A percentile compares a stretch with the other conserved stretches of the same genome.
phyloP scores from a whole-genome alignment of 176 grass and related monocot species.

The Olyra latifolia region DNA sequence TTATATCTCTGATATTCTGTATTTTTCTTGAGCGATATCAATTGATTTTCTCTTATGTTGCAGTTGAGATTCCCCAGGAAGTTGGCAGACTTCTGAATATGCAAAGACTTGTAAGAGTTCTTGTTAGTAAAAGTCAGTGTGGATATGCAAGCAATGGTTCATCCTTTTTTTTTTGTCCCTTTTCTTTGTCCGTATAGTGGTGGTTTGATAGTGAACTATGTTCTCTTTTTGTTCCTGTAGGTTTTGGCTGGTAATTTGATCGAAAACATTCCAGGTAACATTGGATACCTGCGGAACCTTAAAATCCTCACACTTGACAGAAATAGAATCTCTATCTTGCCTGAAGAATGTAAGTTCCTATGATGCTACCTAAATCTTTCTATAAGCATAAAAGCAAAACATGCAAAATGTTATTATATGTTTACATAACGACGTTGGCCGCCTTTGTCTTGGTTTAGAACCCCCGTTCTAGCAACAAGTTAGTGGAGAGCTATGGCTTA shows the following conservation, averaged over 20 bases:
- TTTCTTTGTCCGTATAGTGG: background rate
- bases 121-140: slow-evolving; percentile 28
- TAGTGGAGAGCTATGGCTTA: background rate
- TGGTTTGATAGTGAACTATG: slow-evolving; percentile 22
- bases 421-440: background rate
- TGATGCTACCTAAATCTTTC: background rate
- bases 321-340: slow-evolving; percentile 71
- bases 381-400: background rate
- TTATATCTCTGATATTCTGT: slow-evolving; percentile 12
- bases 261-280: slow-evolving; percentile 73
- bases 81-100: slow-evolving; percentile 70
- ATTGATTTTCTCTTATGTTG: slow-evolving; percentile 41
- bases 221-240: slow-evolving; percentile 53
- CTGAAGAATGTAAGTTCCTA: slow-evolving; percentile 90
- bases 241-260: slow-evolving; percentile 84
- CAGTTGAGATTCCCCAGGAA: slow-evolving; percentile 73
- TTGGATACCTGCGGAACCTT: slow-evolving; percentile 73
- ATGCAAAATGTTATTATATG: slow-evolving; percentile 9
- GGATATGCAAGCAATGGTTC: slow-evolving; percentile 16
- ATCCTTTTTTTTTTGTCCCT: slow-evolving; percentile 8
- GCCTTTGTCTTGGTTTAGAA: background rate
- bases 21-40: slow-evolving; percentile 21
- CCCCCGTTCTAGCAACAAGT: slow-evolving; percentile 11
- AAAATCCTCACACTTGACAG: slow-evolving; percentile 94
- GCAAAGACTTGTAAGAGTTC: slow-evolving; percentile 86